Evolutionary conservation across 345 rosid genomes (phyloP).

Genomic region (Erodium maritimum): DNA sequence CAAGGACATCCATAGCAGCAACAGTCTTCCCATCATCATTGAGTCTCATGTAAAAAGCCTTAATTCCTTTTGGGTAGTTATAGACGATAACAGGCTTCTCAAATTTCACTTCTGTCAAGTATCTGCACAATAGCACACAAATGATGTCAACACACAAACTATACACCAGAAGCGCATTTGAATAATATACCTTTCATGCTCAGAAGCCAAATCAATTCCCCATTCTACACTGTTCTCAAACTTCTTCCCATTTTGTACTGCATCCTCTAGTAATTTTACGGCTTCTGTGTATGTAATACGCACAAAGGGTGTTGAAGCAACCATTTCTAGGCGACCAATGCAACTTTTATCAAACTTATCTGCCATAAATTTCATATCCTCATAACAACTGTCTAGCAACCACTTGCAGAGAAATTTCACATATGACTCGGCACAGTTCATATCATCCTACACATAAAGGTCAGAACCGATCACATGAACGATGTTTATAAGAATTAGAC

Average conservation of each 20-base stretch:
- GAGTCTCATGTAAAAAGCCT: slow-evolving; percentile 93
- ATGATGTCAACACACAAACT: background rate
- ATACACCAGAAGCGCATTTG: background rate
- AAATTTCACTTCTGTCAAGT: slow-evolving; percentile 74
- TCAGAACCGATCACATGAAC: background rate
- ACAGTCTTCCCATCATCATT: slow-evolving; percentile 83
- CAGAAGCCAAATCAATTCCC: slow-evolving; percentile 2
- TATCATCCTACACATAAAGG: slow-evolving; percentile 35
- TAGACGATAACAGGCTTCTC: slow-evolving; percentile 86
- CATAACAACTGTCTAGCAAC: slow-evolving; percentile 13
- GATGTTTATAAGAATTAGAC: background rate
- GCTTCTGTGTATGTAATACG: slow-evolving; percentile 70
- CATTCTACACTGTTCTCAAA: slow-evolving; percentile 1
- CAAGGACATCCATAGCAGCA: slow-evolving; percentile 97
- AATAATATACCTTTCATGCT: slow-evolving; percentile 28
- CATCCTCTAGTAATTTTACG: slow-evolving; percentile 31
- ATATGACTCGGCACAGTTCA: background rate
- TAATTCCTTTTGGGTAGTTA: slow-evolving; percentile 88
- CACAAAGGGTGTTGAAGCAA: slow-evolving; percentile 4
- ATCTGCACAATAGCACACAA: slow-evolving; percentile 29
- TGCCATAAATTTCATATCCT: slow-evolving; percentile 87
- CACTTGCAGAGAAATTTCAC: slow-evolving; percentile 7
- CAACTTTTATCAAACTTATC: slow-evolving; percentile 60
- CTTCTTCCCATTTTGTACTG: slow-evolving; percentile 3
- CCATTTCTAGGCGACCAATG: slow-evolving; percentile 58